Conservation (phyloP, 768 basidiomycete genomes). For the Termitomyces sp. region DNA sequence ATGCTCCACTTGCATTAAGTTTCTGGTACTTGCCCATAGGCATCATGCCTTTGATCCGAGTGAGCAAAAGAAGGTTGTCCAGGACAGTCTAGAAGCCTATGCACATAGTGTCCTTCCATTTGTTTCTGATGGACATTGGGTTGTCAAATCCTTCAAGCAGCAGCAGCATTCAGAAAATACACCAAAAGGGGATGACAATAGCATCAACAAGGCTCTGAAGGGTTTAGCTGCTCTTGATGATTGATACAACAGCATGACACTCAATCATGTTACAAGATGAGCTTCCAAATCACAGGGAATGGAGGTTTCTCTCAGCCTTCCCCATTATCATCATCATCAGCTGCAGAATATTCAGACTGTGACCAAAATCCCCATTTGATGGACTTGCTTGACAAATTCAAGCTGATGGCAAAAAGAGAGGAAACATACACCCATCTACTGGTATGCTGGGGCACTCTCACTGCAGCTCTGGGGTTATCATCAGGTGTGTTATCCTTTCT, state of each 20-base stretch:
- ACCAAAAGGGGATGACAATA: constrained; percentile 24
- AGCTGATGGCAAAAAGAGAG: constrained; percentile 48
- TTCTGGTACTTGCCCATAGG: constrained; percentile 35
- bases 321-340: constrained; percentile 8
- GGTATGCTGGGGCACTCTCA: constrained; percentile 86
- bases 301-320: constrained; percentile 69
- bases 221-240: constrained; percentile 60
- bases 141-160: constrained; percentile 13
- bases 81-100: constrained; percentile 74
- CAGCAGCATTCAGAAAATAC: background rate
- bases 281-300: constrained; percentile 91
- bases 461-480: constrained; percentile 50
- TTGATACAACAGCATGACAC: constrained; percentile 54
- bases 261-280: constrained; percentile 50
- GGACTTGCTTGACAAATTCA: no score
- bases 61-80: constrained; percentile 35
- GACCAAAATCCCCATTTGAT: no score
- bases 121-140: no score
- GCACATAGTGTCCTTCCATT: constrained; percentile 63
- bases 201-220: background rate
- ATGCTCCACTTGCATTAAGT: no score
- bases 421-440: constrained; percentile 80
- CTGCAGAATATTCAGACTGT: no score
- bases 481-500: constrained; percentile 6
- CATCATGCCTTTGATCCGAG: constrained; percentile 29